Evolutionary conservation across 129 eudicot species (phyloP).

Genomic region (Flaveria trinervia): DNA sequence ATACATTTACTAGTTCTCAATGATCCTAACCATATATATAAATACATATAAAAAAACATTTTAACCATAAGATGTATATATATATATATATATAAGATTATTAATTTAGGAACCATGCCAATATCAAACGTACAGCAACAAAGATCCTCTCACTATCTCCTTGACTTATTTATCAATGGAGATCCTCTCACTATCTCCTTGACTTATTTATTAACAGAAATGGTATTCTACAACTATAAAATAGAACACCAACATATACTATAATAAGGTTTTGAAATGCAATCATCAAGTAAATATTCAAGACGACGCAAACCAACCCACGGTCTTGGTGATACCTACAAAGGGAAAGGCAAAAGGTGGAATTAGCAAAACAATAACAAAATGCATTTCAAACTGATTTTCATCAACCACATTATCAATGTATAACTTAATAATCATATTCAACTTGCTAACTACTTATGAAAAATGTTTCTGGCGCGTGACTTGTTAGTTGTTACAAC

Average conservation of each 20-base stretch:
- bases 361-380: background rate
- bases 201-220: conserved; percentile 20
- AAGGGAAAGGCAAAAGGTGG: conserved; percentile 13
- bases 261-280: conserved; percentile 20
- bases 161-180: conserved; percentile 19
- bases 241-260: conserved; percentile 18
- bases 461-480: background rate
- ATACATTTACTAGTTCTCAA: no score
- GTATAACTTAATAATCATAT: background rate
- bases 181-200: conserved; percentile 25
- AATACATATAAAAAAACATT: background rate
- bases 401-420: background rate
- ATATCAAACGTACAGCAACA: conserved; percentile 15
- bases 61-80: background rate
- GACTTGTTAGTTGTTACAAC: no score
- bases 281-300: background rate
- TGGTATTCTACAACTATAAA: conserved; percentile 22
- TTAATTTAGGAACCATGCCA: background rate
- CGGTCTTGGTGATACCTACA: conserved; percentile 20
- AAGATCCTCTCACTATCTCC: conserved; percentile 23
- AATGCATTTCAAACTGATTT: background rate
- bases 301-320: conserved; percentile 18
- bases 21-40: no score
- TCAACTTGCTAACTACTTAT: background rate
- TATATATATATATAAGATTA: background rate